Evolutionary conservation across 768 basidiomycete genomes (phyloP), one percentile per base, ranked within the genome.

Genomic region (Leccinum rimulosum): DNA sequence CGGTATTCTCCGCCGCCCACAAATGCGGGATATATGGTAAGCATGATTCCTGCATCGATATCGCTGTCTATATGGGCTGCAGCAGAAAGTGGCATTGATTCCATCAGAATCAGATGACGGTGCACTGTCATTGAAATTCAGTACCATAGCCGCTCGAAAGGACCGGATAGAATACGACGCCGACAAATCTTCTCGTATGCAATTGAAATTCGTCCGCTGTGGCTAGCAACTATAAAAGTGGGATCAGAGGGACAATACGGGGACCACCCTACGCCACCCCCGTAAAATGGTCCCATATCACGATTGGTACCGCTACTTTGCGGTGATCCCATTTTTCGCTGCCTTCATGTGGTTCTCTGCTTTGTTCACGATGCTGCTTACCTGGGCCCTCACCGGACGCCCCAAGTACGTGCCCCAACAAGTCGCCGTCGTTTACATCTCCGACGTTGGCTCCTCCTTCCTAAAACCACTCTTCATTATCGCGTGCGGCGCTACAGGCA

Each of bases 381-480:
- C 83, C 28, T 92, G 88, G 88, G 77, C 86, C 22, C 83, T 83
- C 10, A 76, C 79, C n/a, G 87, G 88, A n/a, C 75, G 81, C 35
- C 79, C 77, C 30, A 74, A 74, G 56, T 77, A 79, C 64, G 77
- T 77, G 15, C 80, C 85, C 14, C 77, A 81, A 69, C 79, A 84
- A 40, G 80, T 80, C 19, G 70, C 72, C 1, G 82, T 90, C 55
- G 83, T 84, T 17, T 90, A 87, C 71, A 90, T 92, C 50, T 89
- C 88, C 45, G 89, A 92, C 65, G 73, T 91, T 35, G 89, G 86
- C n/a, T 89, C 91, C 19, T 80, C 80, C 62, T 76, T 80, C 54
- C 74, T 92, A 50, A 91, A 92, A 68, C 90, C 91, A 3, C 78
- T 92, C 38, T 93, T 93, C 67, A 75, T 92, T 52, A 76, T 79